Conservation (phyloP, 2,329 filamentous ascomycete genomes). For the Berkeleyomyces rouxiae region DNA sequence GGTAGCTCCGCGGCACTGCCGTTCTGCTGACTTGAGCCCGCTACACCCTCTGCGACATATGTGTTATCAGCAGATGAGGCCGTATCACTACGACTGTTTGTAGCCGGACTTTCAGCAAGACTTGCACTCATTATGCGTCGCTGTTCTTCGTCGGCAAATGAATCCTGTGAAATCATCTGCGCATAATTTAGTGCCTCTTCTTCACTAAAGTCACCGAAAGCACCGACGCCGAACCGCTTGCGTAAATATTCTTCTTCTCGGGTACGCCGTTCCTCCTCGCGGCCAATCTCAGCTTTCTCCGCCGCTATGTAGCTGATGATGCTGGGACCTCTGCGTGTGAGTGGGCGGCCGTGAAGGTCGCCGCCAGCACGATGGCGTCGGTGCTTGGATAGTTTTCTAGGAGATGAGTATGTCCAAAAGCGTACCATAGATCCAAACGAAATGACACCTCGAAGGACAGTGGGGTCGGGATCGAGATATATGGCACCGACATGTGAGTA, state of each 20-base stretch:
- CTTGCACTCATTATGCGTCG: conserved; percentile 22
- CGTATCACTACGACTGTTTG: conserved; percentile 30
- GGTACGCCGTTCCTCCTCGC: conserved; percentile 48
- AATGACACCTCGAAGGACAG: conserved; percentile 68
- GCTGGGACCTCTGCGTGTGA: conserved; percentile 37
- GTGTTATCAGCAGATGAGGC: conserved; percentile 31
- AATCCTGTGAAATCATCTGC: conserved; percentile 48
- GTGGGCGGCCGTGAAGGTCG: conserved; percentile 36
- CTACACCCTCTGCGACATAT: conserved; percentile 21
- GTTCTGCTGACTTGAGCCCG: neutral
- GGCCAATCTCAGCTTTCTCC: conserved; percentile 66
- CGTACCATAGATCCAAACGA: conserved; percentile 74
- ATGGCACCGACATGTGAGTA: conserved; percentile 64
- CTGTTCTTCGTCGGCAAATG: conserved; percentile 39
- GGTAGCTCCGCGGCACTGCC: neutral
- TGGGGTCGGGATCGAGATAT: conserved; percentile 73
- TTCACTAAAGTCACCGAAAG: conserved; percentile 46
- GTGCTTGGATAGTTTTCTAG: conserved; percentile 54
- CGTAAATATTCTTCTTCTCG: conserved; percentile 56
- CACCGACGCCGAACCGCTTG: conserved; percentile 67
- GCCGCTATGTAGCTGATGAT: conserved; percentile 70
- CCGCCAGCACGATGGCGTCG: conserved; percentile 62
- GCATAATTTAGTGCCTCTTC: conserved; percentile 49
- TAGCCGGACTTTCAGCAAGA: neutral
- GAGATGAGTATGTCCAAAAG: conserved; percentile 88